A percentile compares a stretch with the other conserved stretches of the same genome.
Conservation (phyloP, 169 alveolate species). For the Sarcocystis neurona region DNA sequence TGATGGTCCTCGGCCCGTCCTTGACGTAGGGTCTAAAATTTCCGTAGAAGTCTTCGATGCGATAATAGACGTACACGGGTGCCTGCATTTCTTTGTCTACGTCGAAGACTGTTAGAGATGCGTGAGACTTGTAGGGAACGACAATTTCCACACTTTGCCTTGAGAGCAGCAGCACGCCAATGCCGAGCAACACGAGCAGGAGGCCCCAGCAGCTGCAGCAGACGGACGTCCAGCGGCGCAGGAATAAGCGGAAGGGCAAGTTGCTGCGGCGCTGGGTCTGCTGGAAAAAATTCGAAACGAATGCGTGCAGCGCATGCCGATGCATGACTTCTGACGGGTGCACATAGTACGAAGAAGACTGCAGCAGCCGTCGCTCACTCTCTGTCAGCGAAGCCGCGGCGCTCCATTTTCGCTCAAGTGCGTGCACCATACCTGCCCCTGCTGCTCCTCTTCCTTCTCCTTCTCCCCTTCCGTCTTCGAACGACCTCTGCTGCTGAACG, state of each 20-base stretch:
- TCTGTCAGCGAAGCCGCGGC: no score
- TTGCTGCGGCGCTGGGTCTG: not conserved
- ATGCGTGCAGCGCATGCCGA: not conserved
- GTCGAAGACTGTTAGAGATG: not conserved
- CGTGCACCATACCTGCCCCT: no score
- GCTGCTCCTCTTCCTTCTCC: no score
- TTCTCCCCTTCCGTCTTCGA: no score
- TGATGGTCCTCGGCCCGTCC: slow-evolving; percentile 35
- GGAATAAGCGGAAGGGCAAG: not conserved
- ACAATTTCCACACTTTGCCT: not conserved
- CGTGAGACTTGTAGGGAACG: not conserved
- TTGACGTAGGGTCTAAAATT: slow-evolving; percentile 36
- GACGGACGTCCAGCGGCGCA: not conserved
- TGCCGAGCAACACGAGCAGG: slow-evolving; percentile 5
- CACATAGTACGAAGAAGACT: no score
- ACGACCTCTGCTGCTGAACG: no score
- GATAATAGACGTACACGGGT: slow-evolving; percentile 44
- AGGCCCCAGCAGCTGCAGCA: slow-evolving; percentile 16
- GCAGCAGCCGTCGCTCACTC: no score
- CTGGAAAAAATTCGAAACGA: not conserved
- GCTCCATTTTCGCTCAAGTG: no score
- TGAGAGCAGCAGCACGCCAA: not conserved
- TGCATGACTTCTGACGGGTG: no score
- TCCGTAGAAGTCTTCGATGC: slow-evolving; percentile 34
- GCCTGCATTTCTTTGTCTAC: not conserved